Conservation (phyloP, 345 rosid species). For the Viola odorata region DNA sequence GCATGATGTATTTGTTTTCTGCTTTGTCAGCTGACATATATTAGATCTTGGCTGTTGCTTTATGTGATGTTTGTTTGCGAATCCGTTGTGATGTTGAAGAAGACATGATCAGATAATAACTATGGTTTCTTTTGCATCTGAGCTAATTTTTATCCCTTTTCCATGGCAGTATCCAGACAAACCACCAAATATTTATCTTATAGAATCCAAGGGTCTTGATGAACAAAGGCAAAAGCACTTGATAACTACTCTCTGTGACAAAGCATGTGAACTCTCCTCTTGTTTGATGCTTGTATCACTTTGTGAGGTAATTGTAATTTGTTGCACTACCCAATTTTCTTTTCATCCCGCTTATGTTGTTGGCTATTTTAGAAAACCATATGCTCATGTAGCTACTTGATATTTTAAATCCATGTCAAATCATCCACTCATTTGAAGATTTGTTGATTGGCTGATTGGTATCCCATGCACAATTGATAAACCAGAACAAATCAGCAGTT, state of each 20-base stretch:
- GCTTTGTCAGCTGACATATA: not conserved
- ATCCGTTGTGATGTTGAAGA: not conserved
- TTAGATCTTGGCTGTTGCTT: not conserved
- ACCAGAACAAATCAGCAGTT: too few relatives aligned
- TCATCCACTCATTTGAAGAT: too few relatives aligned
- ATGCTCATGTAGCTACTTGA: too few relatives aligned
- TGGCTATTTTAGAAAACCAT: too few relatives aligned
- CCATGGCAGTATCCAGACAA: constrained; percentile 64
- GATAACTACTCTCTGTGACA: constrained; percentile 41
- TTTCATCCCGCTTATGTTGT: not conserved
- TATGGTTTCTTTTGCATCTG: not conserved
- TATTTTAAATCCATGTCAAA: too few relatives aligned
- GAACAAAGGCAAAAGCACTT: constrained; percentile 56
- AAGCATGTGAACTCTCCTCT: constrained; percentile 57
- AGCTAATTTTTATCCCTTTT: constrained; percentile 7
- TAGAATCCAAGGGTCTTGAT: constrained; percentile 88
- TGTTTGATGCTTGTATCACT: constrained; percentile 76
- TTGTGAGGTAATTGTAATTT: constrained; percentile 93
- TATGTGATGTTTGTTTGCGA: not conserved
- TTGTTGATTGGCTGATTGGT: too few relatives aligned
- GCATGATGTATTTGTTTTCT: not conserved
- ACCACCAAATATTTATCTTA: constrained; percentile 53
- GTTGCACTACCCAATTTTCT: not conserved
- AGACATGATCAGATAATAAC: too few relatives aligned
- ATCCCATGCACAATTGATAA: too few relatives aligned